Percentiles rank a stretch among this genome's conserved stretches.
Conservation (phyloP, 1,284 basidiomycete genomes). For the Fistulina hepatica region DNA sequence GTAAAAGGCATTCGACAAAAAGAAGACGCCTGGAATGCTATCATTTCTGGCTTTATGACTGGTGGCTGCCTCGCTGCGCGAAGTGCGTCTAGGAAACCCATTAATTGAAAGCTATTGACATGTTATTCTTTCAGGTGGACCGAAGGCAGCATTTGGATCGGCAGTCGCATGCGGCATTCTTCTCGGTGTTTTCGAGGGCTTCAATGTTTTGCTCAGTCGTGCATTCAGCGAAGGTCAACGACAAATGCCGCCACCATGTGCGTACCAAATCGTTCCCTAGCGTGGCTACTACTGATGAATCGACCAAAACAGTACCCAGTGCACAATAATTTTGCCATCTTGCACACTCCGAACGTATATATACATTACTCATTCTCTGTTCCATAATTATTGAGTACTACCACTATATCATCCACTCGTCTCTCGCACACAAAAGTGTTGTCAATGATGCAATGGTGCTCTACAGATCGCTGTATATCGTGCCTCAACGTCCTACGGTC, state of each 20-base stretch:
- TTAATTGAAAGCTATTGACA: too few species aligned
- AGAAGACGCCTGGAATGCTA: constrained; percentile 99
- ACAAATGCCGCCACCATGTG: constrained; percentile 43
- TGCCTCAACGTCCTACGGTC: too few species aligned
- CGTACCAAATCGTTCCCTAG: constrained; percentile 15
- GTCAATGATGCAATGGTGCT: too few species aligned
- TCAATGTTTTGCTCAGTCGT: constrained; percentile 78
- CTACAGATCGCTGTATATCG: too few species aligned
- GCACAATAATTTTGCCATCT: constrained; percentile 1
- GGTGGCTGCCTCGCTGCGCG: constrained; percentile 92
- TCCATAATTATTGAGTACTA: too few species aligned
- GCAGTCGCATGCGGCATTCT: constrained; percentile 96
- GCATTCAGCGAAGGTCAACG: constrained; percentile 77
- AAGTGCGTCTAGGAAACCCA: constrained; percentile 73
- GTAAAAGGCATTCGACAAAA: constrained; percentile 97
- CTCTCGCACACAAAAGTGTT: too few species aligned
- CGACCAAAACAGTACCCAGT: constrained; percentile 1
- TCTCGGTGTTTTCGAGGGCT: constrained; percentile 93
- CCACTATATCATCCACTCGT: too few species aligned
- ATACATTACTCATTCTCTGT: too few species aligned
- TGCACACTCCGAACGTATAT: too few species aligned
- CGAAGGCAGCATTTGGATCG: constrained; percentile 79
- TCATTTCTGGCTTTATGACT: constrained; percentile 96
- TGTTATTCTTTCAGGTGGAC: constrained; percentile 61
- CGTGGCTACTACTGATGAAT: not conserved